Base-by-base conservation (phyloP, 1,139 yeast species). In the Yamadazyma blattariae region DNA sequence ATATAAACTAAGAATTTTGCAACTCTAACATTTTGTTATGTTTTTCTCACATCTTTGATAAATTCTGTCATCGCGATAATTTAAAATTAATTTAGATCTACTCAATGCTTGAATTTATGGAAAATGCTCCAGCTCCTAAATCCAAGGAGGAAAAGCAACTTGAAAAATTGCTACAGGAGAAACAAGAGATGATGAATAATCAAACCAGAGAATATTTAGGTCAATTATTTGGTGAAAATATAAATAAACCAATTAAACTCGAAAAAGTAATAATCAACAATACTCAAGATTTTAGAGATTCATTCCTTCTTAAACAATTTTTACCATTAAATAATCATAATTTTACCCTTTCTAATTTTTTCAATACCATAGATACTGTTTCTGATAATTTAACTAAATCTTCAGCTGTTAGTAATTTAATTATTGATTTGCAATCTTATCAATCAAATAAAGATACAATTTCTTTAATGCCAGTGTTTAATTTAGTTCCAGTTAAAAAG, bases 401-500 rank as follows among this genome's bases (percentile, higher is more conserved):
- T 29, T 74, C 70, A 8, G 51, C 75, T n/a, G 67, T 73, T 35
- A 74, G 72, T 30, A 64, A 70, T 34, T 57, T 74, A 25, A 42
- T 61, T 28, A 64, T 74, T 12, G 59, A 65, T 8, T 51, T 78
- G 23, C 54, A 62, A 35, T 68, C 67, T 28, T 17, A 17, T 17
- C 66, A 30, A 16, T 25, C 37, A 4, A 31, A 34, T 5, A 36
- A 25, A 12, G 47, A 58, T 25, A 49, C 67, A 3, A 36, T 78
- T 10, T 69, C 71, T 18, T 49, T 84, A 11, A 69, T 72, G 0
- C 83, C 89, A 0, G 68, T 71, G n/a, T 59, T 84, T 40, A 71
- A 74, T 35, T 47, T 83, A 2, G 42, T 69, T 10, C 94, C 94
- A 0, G 72, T 74, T 2, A 82, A 83, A 46, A 71, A 67, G 46